Base-by-base conservation (phyloP, 2,329 filamentous ascomycete genomes). In the Sarocladiaceae sp. region DNA sequence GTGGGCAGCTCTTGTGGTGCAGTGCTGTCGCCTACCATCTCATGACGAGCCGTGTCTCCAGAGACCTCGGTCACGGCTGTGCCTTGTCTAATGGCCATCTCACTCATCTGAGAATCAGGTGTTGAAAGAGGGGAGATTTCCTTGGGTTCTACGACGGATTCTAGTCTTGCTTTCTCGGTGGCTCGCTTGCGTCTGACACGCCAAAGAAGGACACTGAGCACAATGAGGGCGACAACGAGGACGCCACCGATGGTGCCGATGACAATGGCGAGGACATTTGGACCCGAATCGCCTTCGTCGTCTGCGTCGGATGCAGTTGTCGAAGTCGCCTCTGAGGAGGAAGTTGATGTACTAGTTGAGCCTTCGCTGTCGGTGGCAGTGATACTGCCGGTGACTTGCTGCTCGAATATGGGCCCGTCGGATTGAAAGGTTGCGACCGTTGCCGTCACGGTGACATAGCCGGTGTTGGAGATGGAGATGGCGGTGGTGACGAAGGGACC, bases 361-460 rank as follows among this genome's bases (percentile, higher is more conserved):
- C 15, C 23, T 10, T 8, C 28, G 5, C 20, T n/a, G 18, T 48
- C 44, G n/a, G 44, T 48, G 15, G 6, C 44, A 4, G 44, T 48
- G 44, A 48, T 48, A 13, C 44, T 48, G 28, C 44, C 44, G 4
- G 44, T 48, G 4, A 48, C 26, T 6, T n/a, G 26, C 15, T 33
- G 26, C 44, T 20, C 4, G 28, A 48, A 48, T 11, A 23, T 4
- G 28, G 44, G 26, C n/a, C 15, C 26, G 28, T 48, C 26, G 28
- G 26, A 18, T 22, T 31, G n/a, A n/a, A 18, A 48, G 26, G 44
- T 48, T 22, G 44, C 44, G 3, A 48, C 44, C 4, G 44, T 48
- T n/a, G 44, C 44, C 3, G 44, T 48, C n/a, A 48, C 44, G 4
- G 44, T 48, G 44, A 48, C 44, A 22, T 48, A 48, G 25, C 44